Percentiles rank a stretch among this genome's conserved stretches.
Evolutionary conservation across 1,284 basidiomycete species (phyloP).

Genomic region (Porodaedalea pini): DNA sequence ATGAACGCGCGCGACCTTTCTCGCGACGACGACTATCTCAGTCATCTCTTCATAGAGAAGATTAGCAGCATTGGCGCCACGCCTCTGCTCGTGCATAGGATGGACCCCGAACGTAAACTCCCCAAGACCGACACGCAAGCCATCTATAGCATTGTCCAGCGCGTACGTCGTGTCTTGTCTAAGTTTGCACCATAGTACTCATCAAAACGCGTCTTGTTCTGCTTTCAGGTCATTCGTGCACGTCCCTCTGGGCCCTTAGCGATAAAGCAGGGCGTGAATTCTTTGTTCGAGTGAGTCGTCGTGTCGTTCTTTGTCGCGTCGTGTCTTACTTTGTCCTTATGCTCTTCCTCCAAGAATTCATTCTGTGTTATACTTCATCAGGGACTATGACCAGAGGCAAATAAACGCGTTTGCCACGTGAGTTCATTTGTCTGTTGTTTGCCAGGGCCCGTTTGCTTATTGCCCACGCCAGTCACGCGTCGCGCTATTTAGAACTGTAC

Average conservation of each 20-base stretch:
- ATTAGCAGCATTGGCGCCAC: conserved; percentile 62
- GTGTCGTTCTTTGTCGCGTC: conserved; percentile 23
- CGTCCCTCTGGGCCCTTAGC: conserved; percentile 5
- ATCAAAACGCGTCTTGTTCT: conserved; percentile 8
- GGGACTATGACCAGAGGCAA: conserved; percentile 69
- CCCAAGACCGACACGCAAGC: conserved; percentile 67
- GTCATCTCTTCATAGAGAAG: conserved; percentile 80
- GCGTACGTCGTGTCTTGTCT: conserved; percentile 51
- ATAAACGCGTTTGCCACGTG: conserved; percentile 87
- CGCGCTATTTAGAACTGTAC: conserved; percentile 82
- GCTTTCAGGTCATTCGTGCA: conserved; percentile 8
- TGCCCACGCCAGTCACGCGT: conserved; percentile 60
- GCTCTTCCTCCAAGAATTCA: conserved; percentile 45
- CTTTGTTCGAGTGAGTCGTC: conserved; percentile 61
- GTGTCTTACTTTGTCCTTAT: conserved; percentile 26
- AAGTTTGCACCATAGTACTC: background rate
- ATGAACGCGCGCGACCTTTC: conserved; percentile 86
- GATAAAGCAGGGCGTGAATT: conserved; percentile 58
- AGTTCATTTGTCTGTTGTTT: conserved; percentile 34
- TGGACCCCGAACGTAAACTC: conserved; percentile 69
- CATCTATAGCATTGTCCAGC: conserved; percentile 66
- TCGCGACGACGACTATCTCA: conserved; percentile 83
- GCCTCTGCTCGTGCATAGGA: conserved; percentile 79
- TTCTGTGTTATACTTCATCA: conserved; percentile 70
- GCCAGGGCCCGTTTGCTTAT: conserved; percentile 7